phyloP scores from a whole-genome alignment of 106 monocot species.

The Dendrobium huoshanense region DNA sequence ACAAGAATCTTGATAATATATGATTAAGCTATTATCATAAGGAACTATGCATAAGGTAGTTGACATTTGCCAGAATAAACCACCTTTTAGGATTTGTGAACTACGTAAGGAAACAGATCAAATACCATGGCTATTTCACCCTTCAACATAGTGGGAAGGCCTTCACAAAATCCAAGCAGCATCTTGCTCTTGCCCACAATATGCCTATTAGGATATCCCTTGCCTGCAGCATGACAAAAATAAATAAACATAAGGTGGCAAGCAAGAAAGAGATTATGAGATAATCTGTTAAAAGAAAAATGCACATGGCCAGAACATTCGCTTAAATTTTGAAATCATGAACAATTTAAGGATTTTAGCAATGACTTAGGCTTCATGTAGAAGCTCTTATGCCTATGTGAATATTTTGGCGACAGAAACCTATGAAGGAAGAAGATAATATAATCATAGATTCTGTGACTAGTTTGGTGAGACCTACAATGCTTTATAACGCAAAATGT shows the following conservation, averaged over 20 bases:
- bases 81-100: neutral
- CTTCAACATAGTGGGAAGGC: slow-evolving; percentile 83
- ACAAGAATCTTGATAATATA: neutral
- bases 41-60: neutral
- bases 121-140: slow-evolving; percentile 92
- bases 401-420: neutral
- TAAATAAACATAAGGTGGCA: neutral
- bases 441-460: neutral
- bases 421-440: neutral
- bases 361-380: neutral
- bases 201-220: slow-evolving; percentile 68
- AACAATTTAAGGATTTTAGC: neutral
- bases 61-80: neutral
- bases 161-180: slow-evolving; percentile 84
- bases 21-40: neutral
- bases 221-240: slow-evolving; percentile 46
- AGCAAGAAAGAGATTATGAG: neutral
- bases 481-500: too few species aligned
- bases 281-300: neutral
- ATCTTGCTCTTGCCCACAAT: slow-evolving; percentile 90
- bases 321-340: neutral
- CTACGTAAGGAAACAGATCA: neutral
- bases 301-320: neutral
- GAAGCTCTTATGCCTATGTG: neutral
- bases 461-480: too few species aligned